Conservation (phyloP, 805 yeast species). For the Zygosaccharomyces pseudorouxii region DNA sequence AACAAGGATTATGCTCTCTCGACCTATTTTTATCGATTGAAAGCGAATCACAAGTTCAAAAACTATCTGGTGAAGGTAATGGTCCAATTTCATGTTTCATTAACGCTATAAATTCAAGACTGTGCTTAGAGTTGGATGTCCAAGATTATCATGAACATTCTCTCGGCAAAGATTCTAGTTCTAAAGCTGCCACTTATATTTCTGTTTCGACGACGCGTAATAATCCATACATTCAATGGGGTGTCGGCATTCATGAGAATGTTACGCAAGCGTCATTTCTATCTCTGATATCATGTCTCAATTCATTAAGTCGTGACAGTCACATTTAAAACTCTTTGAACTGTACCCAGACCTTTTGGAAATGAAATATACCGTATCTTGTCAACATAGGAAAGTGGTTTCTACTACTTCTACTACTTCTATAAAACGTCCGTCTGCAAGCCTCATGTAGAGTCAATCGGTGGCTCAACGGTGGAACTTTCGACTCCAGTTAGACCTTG, state of each 20-base stretch:
- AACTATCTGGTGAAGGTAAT: slow-evolving; percentile 59
- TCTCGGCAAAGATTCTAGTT: slow-evolving; percentile 63
- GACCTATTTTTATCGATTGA: slow-evolving; percentile 40
- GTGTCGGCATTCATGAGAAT: slow-evolving; percentile 89
- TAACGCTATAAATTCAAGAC: slow-evolving; percentile 53
- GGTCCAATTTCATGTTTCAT: slow-evolving; percentile 75
- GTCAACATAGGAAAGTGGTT: no score
- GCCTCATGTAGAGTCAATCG: slow-evolving; percentile 41
- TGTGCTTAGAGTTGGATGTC: slow-evolving; percentile 54
- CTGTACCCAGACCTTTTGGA: no score
- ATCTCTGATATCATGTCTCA: slow-evolving; percentile 61
- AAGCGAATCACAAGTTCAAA: slow-evolving; percentile 33
- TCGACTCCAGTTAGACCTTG: slow-evolving; percentile 51
- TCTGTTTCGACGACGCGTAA: slow-evolving; percentile 46
- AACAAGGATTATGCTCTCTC: slow-evolving; percentile 39
- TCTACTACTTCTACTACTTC: no score
- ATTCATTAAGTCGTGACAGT: slow-evolving; percentile 26
- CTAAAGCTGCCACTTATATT: slow-evolving; percentile 73
- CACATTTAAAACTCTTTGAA: neutral
- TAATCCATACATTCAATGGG: slow-evolving; percentile 57
- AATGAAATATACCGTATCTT: no score
- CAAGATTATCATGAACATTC: slow-evolving; percentile 68
- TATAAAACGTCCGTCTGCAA: neutral
- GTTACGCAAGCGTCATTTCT: slow-evolving; percentile 79
- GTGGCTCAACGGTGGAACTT: slow-evolving; percentile 72